Evolutionary conservation across 2,329 filamentous ascomycete genomes (phyloP).

Genomic region (Penicillium crustosum): DNA sequence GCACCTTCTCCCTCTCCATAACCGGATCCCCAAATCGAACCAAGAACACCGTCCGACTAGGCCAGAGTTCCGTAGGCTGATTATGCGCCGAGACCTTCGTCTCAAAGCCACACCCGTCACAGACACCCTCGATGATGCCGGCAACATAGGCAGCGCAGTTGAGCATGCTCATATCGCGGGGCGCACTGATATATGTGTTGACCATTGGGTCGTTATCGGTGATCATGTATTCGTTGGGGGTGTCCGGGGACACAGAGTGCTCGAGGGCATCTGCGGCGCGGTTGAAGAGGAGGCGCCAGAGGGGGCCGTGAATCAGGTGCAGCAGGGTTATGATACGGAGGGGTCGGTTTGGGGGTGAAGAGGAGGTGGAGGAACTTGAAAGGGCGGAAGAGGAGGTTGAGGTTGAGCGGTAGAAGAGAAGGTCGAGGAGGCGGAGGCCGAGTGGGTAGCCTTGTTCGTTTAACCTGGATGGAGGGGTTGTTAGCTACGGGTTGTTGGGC

Average conservation of each 20-base stretch:
- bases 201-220: slow-evolving; percentile 97
- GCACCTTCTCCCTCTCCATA: slow-evolving; percentile 81
- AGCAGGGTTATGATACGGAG: slow-evolving; percentile 87
- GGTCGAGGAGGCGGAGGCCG: slow-evolving; percentile 89
- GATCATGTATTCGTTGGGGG: slow-evolving; percentile 97
- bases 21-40: slow-evolving; percentile 91
- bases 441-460: slow-evolving; percentile 92
- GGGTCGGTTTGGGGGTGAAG: slow-evolving; percentile 70
- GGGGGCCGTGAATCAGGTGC: slow-evolving; percentile 88
- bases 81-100: slow-evolving; percentile 89
- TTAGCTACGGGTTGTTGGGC: neutral
- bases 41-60: slow-evolving; percentile 91
- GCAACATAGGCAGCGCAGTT: slow-evolving; percentile 96
- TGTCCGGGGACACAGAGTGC: slow-evolving; percentile 76
- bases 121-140: slow-evolving; percentile 91
- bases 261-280: slow-evolving; percentile 90
- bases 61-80: slow-evolving; percentile 78
- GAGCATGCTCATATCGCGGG: slow-evolving; percentile 91
- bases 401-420: slow-evolving; percentile 80
- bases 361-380: slow-evolving; percentile 74
- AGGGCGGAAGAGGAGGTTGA: slow-evolving; percentile 81
- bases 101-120: slow-evolving; percentile 87
- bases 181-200: slow-evolving; percentile 89
- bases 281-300: slow-evolving; percentile 90
- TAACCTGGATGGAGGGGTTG: slow-evolving; percentile 54